Percentiles rank a stretch among this genome's conserved stretches.
phyloP scores from a whole-genome alignment of 2,329 filamentous ascomycete genomes.

The Pseudophaeomoniella oleicola region DNA sequence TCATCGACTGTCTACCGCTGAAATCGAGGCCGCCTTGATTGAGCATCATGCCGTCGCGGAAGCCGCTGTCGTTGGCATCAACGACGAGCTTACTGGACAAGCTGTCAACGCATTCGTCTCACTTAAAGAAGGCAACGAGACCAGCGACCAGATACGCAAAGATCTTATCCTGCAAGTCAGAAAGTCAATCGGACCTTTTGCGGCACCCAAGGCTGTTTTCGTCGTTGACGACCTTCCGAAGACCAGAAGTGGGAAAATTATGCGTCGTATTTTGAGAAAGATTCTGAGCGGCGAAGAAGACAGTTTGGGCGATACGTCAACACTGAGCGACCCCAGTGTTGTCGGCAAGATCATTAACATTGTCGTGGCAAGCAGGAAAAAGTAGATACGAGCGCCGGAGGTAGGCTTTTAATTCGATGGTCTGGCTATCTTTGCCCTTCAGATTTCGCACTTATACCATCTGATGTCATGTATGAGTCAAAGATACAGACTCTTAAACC shows the following conservation, averaged over 20 bases:
- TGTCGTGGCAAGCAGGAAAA: conserved; percentile 44
- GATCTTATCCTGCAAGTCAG: conserved; percentile 89
- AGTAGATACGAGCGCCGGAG: conserved; percentile 12
- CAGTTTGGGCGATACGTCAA: conserved; percentile 83
- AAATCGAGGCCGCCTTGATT: conserved; percentile 93
- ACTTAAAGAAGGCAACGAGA: conserved; percentile 71
- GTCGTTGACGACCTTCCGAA: conserved; percentile 90
- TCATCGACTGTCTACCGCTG: conserved; percentile 88
- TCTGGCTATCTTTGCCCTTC: too few relatives aligned
- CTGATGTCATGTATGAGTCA: too few relatives aligned
- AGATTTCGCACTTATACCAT: too few relatives aligned
- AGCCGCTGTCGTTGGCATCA: conserved; percentile 84
- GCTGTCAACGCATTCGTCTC: conserved; percentile 94
- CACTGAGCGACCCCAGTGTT: conserved; percentile 74
- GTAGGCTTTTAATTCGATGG: neutral
- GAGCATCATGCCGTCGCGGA: conserved; percentile 85
- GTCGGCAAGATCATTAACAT: conserved; percentile 78
- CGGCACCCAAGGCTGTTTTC: conserved; percentile 84
- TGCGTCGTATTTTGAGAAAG: conserved; percentile 93
- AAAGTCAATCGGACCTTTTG: conserved; percentile 94
- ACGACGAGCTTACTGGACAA: conserved; percentile 90
- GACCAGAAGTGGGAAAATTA: conserved; percentile 97
- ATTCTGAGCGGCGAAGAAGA: conserved; percentile 95
- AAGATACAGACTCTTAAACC: too few relatives aligned
- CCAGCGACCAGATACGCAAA: conserved; percentile 70